Base-by-base conservation (phyloP, 306 rosid genomes). In the Fragaria nilgerrensis region DNA sequence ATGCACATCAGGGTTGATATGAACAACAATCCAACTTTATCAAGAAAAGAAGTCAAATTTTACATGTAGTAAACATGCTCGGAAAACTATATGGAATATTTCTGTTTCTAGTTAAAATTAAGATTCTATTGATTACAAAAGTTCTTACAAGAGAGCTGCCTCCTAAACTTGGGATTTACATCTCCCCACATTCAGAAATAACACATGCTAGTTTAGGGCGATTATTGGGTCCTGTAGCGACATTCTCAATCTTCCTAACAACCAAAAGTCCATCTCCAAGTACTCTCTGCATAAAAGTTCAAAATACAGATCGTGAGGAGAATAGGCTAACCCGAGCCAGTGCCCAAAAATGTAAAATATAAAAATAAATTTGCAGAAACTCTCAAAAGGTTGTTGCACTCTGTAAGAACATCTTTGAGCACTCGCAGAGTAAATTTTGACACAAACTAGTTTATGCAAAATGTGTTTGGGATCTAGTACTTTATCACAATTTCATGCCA, bases 181-280 rank as follows among this genome's bases (percentile, higher is more conserved):
- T 95, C 86, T 95, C 99, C 48, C 98, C 99, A 73, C 99, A 95
- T 83, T 92, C 99, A 47, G 93, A 92, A 74, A 92, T 88, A 78
- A 89, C 85, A 10, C 98, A 91, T 44, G 91, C 85, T 80, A 92
- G 82, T 66, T 96, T 96, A 12, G 99, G 99, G 78, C 94, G 84
- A 85, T 92, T 92, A 79, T 87, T 89, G 50, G 98, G 98, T 80
- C 97, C 98, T 4, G 97, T 87, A 56, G 99, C 98, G 68, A 96
- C 99, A 72, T 96, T 96, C 84, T 96, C 99, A 50, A 96, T 92
- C 91, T 92, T 96, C 88, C 99, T 87, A 39, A 92, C 90, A 56
- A 96, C 98, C 90, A 96, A 59, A 86, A 96, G 98, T 72, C 99
- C 99, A 62, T 96, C 99, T 78, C 99, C 99, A 66, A 96, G 96